Evolutionary conservation across 2,329 filamentous ascomycete genomes (phyloP).

Genomic region (Arthroderma sp.): DNA sequence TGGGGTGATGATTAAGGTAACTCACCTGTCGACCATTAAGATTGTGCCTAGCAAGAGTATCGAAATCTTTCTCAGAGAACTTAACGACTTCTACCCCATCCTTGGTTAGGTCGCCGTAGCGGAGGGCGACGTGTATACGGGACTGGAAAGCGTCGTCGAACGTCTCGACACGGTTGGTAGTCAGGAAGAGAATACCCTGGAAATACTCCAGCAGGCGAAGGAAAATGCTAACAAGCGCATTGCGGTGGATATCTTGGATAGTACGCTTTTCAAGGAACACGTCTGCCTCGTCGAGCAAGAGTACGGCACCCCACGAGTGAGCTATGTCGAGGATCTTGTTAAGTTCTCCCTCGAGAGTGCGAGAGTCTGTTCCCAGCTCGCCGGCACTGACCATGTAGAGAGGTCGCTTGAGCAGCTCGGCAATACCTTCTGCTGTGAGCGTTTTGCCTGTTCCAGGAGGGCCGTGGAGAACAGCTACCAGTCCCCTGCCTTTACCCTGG

Average conservation of each 20-base stretch:
- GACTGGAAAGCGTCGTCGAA: conserved; percentile 88
- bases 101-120: conserved; percentile 63
- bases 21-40: conserved; percentile 56
- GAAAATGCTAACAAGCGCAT: conserved; percentile 78
- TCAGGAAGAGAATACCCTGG: conserved; percentile 79
- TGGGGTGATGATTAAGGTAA: conserved; percentile 7
- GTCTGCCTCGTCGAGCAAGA: conserved; percentile 76
- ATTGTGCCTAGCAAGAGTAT: conserved; percentile 53
- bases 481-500: conserved; percentile 72
- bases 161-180: conserved; percentile 73
- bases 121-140: conserved; percentile 71
- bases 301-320: conserved; percentile 72
- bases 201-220: conserved; percentile 80
- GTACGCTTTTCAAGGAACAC: conserved; percentile 75
- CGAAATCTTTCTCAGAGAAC: conserved; percentile 52
- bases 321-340: conserved; percentile 78
- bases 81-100: conserved; percentile 43
- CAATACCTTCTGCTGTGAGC: conserved; percentile 74
- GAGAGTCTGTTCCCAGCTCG: conserved; percentile 67
- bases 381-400: conserved; percentile 74
- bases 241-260: conserved; percentile 71
- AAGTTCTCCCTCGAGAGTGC: conserved; percentile 60
- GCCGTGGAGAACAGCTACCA: conserved; percentile 71
- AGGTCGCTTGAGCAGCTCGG: conserved; percentile 67
- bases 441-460: conserved; percentile 84